A percentile compares a stretch with the other conserved stretches of the same genome.
phyloP scores from a whole-genome alignment of 2,329 filamentous ascomycete species.

The Diaporthe sp. region DNA sequence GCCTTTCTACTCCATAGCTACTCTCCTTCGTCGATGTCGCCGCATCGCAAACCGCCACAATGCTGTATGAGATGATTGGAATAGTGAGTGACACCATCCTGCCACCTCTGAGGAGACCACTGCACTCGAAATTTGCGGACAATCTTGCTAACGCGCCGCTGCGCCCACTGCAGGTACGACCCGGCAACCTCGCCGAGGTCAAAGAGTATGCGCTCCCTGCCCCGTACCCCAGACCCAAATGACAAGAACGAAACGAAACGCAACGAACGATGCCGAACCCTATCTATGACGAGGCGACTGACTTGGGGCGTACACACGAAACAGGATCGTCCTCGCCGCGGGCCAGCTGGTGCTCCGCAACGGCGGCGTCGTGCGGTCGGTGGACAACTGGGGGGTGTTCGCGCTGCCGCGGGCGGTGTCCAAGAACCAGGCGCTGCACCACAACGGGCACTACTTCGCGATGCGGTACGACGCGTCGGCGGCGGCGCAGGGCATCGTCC shows the following conservation, averaged over 20 bases:
- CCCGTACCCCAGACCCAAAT: conserved; percentile 30
- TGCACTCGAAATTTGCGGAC: too few species aligned
- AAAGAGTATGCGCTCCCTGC: conserved; percentile 81
- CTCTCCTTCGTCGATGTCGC: conserved; percentile 30
- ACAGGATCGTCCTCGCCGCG: conserved; percentile 87
- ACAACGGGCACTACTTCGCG: conserved; percentile 94
- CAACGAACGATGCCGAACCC: not conserved
- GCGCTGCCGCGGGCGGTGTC: conserved; percentile 84
- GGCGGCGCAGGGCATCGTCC: conserved; percentile 80
- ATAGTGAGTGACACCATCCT: conserved; percentile 73
- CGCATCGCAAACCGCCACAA: conserved; percentile 57
- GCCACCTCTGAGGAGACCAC: too few species aligned
- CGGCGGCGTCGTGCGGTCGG: conserved; percentile 90
- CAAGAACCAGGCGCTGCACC: conserved; percentile 86
- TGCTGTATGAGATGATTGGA: conserved; percentile 98
- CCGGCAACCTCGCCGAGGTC: conserved; percentile 89
- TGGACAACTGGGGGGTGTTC: conserved; percentile 96
- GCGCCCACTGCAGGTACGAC: conserved; percentile 78
- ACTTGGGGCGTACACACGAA: not conserved
- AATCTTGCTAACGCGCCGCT: not conserved
- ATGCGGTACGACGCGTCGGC: conserved; percentile 92
- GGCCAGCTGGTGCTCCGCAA: conserved; percentile 85
- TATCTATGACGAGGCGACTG: not conserved
- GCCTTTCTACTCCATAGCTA: not conserved
- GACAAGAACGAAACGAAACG: not conserved